A percentile compares a stretch with the other conserved stretches of the same genome.
Conservation (phyloP, 1,284 basidiomycete species). For the Somion occarium region DNA sequence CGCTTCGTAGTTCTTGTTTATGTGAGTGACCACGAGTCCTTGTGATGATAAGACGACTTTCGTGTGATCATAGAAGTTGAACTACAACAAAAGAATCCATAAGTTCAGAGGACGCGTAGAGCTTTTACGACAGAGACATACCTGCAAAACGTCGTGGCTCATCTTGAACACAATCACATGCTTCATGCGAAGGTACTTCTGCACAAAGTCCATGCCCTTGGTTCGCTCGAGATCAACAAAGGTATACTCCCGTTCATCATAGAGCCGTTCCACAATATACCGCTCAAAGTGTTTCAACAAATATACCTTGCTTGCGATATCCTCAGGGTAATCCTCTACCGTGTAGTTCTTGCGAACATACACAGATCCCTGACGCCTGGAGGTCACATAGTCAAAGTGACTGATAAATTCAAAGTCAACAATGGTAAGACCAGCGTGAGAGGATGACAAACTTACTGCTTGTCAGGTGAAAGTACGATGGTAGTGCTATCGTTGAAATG, state of each 20-base stretch:
- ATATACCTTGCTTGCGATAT: slow-evolving; percentile 85
- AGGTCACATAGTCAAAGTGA: slow-evolving; percentile 81
- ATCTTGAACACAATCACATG: slow-evolving; percentile 96
- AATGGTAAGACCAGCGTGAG: too few species aligned
- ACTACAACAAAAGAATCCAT: slow-evolving; percentile 41
- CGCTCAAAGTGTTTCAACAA: slow-evolving; percentile 89
- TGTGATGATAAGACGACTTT: slow-evolving; percentile 86
- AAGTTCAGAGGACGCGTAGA: too few species aligned
- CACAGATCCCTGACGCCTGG: slow-evolving; percentile 55
- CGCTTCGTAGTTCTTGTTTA: slow-evolving; percentile 84
- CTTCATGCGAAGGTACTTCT: slow-evolving; percentile 95
- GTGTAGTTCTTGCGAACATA: slow-evolving; percentile 68
- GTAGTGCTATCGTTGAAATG: slow-evolving; percentile 95
- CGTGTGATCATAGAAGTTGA: slow-evolving; percentile 98
- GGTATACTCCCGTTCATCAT: slow-evolving; percentile 77
- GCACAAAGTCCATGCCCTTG: slow-evolving; percentile 90
- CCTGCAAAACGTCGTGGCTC: slow-evolving; percentile 91
- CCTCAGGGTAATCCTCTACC: slow-evolving; percentile 61
- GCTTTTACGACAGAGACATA: slow-evolving; percentile 28
- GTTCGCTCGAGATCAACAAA: slow-evolving; percentile 66
- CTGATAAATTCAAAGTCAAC: slow-evolving; percentile 34
- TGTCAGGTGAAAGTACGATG: slow-evolving; percentile 80
- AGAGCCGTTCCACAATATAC: slow-evolving; percentile 87
- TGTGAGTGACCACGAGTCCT: slow-evolving; percentile 79
- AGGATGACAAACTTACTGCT: slow-evolving; percentile 51